These are phyloP conservation scores for Aspergillus awamori DNA, from an alignment of 2,329 filamentous ascomycete genomes.

Conservation along the genomic window DNA sequence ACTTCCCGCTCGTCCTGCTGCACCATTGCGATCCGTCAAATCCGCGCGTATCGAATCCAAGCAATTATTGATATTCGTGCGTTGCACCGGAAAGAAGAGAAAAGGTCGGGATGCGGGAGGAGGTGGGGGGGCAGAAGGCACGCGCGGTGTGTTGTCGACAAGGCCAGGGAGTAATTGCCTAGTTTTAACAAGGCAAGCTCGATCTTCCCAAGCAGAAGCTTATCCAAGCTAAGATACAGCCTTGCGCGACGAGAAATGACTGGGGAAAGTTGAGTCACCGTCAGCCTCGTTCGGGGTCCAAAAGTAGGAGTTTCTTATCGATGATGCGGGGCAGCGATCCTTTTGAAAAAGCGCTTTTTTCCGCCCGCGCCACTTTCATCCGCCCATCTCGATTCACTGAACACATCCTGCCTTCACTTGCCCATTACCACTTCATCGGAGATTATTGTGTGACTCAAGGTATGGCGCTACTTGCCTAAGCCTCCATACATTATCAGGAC, in stretches of 20 bases:
- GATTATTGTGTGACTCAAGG: constrained; percentile 7
- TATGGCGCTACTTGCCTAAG: not conserved
- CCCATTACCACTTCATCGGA: not conserved
- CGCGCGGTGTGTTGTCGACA: too few relatives aligned
- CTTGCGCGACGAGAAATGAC: not conserved
- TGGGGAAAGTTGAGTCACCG: not conserved
- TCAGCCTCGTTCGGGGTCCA: not conserved
- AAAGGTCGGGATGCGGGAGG: too few relatives aligned
- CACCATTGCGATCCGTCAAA: constrained; percentile 51
- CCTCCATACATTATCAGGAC: not conserved
- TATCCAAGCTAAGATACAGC: not conserved
- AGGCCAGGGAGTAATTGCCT: not conserved
- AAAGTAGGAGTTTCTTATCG: constrained; percentile 10
- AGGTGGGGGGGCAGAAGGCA: too few relatives aligned
- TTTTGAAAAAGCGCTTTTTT: not conserved
- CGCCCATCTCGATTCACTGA: not conserved
- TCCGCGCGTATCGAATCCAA: not conserved
- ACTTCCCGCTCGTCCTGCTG: constrained; percentile 72
- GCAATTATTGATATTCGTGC: not conserved
- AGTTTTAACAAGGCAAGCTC: not conserved
- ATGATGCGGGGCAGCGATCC: constrained; percentile 18
- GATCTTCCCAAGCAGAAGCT: not conserved
- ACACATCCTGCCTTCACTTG: not conserved
- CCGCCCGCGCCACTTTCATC: constrained; percentile 16
- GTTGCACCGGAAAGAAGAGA: too few relatives aligned